Base-by-base conservation (phyloP, 768 basidiomycete species). In the Phylloporus sp. region DNA sequence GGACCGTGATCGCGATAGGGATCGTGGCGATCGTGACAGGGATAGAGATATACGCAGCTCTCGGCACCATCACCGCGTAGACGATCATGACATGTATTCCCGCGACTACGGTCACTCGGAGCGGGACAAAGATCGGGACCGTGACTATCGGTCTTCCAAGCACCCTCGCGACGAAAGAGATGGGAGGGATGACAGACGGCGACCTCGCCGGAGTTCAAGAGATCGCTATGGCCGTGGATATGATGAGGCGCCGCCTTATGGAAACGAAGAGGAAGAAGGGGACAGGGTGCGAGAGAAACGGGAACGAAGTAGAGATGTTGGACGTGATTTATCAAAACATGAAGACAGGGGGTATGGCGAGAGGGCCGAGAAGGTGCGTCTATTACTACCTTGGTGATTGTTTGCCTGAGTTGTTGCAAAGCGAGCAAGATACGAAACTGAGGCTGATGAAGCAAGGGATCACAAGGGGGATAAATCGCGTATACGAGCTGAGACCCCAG, bases 401-500 rank as follows among this genome's bases (percentile, higher is more conserved):
- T 27, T 46, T 22, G 45, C n/a, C 47, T 49, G 47, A 59, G 52
- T 63, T 53, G 27, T 62, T 47, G 41, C 42, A 31, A 58, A 85
- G 82, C 76, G 82, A 42, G 67, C 81, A 45, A 74, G 79, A 52
- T 81, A 79, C 54, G 80, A 81, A 24, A 71, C 68, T 20, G 76
- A 76, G 67, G 68, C 20, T 66, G 74, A 43, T 66, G 76, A 78
- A 13, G 63, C 72, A 20, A 78, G 72, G 56, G 76, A 76, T 39
- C 76, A 72, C 54, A 69, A 62, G 24, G 71, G 72, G 12, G 60
- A 70, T 34, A 64, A 64, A 50, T 71, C 70, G 13, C 76, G 54
- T 24, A 63, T n/a, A n/a, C n/a, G 87, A 43, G 88, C 76, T 34
- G 90, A 91, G 64, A 89, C 84, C 39, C 91, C 90, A 3, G 91